Conservation (phyloP, 192 early-diverging fungal genomes). For the Jimgerdemannia lactiflua region DNA sequence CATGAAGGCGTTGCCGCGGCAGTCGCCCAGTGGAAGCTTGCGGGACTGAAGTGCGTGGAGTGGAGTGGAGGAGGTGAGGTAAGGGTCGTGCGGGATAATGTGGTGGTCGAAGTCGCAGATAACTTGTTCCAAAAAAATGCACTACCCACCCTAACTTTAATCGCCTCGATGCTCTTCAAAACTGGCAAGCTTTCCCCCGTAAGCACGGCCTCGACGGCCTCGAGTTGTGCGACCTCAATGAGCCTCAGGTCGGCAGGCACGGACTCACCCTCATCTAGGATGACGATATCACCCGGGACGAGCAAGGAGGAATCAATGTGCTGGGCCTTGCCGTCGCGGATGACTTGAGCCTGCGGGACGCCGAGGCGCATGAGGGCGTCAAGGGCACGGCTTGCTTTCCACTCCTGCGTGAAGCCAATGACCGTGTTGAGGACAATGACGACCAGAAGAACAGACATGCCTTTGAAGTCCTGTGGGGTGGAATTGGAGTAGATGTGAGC, state of each 20-base stretch:
- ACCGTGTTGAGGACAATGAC: slow-evolving; percentile 82
- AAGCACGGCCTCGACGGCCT: slow-evolving; percentile 78
- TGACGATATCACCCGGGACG: slow-evolving; percentile 89
- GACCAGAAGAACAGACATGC: slow-evolving; percentile 70
- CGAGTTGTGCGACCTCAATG: slow-evolving; percentile 63
- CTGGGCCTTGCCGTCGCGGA: slow-evolving; percentile 77
- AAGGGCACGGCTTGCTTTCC: slow-evolving; percentile 83
- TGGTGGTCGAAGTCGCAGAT: too few species aligned
- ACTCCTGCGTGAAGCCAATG: slow-evolving; percentile 89
- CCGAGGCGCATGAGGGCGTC: slow-evolving; percentile 88
- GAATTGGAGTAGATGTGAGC: not conserved
- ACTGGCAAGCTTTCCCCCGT: slow-evolving; percentile 80
- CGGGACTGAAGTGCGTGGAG: slow-evolving; percentile 32
- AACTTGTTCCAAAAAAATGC: not conserved
- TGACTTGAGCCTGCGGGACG: slow-evolving; percentile 81
- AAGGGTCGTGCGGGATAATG: not conserved
- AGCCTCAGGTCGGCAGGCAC: slow-evolving; percentile 91
- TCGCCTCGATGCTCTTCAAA: slow-evolving; percentile 62
- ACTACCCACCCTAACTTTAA: slow-evolving; percentile 54
- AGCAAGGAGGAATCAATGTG: slow-evolving; percentile 71
- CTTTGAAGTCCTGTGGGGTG: slow-evolving; percentile 62
- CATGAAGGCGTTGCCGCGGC: slow-evolving; percentile 97
- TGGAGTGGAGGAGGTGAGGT: not conserved
- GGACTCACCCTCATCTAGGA: slow-evolving; percentile 92
- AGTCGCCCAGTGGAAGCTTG: slow-evolving; percentile 73